These are phyloP conservation scores for Pelargonium cotyledonis DNA, from an alignment of 441 rosid genomes.

Conservation along the genomic window DNA sequence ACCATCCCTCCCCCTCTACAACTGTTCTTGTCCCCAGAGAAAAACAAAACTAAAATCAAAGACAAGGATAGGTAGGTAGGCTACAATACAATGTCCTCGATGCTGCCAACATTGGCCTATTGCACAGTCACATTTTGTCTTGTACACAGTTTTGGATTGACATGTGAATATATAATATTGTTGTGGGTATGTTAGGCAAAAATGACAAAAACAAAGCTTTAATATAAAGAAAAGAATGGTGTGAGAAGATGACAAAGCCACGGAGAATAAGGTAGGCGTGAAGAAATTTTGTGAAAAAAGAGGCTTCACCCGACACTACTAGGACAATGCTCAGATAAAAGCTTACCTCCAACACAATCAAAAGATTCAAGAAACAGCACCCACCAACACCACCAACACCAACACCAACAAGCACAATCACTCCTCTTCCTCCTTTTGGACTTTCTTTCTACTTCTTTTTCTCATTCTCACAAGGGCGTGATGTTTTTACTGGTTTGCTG, in stretches of 20 bases:
- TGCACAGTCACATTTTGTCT: slow-evolving; percentile 33
- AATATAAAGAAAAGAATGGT: background rate
- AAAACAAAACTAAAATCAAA: slow-evolving; percentile 12
- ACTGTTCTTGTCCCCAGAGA: slow-evolving; percentile 19
- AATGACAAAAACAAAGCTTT: slow-evolving; percentile 21
- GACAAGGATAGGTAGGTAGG: slow-evolving; percentile 14
- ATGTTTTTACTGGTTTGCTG: background rate
- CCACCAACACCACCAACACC: background rate
- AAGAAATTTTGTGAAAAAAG: slow-evolving; percentile 15
- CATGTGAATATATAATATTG: slow-evolving; percentile 11
- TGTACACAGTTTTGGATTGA: slow-evolving; percentile 18
- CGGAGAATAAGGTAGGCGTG: slow-evolving; percentile 49
- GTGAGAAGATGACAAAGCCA: slow-evolving; percentile 46
- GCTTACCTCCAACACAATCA: slow-evolving; percentile 45
- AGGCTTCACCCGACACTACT: slow-evolving; percentile 40
- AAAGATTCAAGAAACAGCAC: slow-evolving; percentile 24
- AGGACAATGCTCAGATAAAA: slow-evolving; percentile 40
- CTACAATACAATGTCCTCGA: slow-evolving; percentile 11
- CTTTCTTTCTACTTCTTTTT: background rate
- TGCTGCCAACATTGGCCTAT: slow-evolving; percentile 20
- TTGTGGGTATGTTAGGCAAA: slow-evolving; percentile 12
- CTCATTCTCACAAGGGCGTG: background rate
- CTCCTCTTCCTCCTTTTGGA: background rate
- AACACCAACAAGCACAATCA: background rate
- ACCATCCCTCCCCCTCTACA: background rate